These are phyloP conservation scores for Didymella segeticola DNA, from an alignment of 2,329 filamentous ascomycete genomes.

Conservation along the genomic window DNA sequence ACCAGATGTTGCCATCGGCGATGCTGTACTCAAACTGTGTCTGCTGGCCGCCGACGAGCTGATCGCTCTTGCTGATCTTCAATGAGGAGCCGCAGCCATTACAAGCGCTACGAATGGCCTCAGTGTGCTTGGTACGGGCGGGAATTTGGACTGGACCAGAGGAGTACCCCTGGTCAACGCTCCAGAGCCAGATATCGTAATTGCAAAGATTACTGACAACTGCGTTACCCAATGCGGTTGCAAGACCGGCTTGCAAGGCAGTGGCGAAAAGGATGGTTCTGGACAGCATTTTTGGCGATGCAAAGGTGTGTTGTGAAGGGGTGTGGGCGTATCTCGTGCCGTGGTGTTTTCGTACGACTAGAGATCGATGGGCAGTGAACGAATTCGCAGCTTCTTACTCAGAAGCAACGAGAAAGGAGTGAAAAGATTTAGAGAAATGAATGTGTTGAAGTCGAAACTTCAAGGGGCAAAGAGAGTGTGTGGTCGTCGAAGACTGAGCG, in stretches of 20 bases:
- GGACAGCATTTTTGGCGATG: constrained; percentile 24
- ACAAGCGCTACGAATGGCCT: constrained; percentile 26
- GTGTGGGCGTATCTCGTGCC: background rate
- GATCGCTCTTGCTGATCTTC: constrained; percentile 35
- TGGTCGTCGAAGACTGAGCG: background rate
- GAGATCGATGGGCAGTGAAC: background rate
- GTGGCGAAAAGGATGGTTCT: constrained; percentile 24
- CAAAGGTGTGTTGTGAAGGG: constrained; percentile 1
- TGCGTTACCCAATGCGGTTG: constrained; percentile 29
- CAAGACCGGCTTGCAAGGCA: constrained; percentile 27
- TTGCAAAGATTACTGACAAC: constrained; percentile 34
- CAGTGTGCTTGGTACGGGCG: constrained; percentile 26
- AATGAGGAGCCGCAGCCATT: constrained; percentile 29
- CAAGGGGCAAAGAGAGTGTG: constrained; percentile 1
- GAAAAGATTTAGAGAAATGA: background rate
- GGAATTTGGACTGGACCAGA: constrained; percentile 22
- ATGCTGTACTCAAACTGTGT: constrained; percentile 41
- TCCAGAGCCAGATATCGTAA: constrained; percentile 39
- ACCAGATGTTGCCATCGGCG: constrained; percentile 27
- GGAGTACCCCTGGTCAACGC: constrained; percentile 20
- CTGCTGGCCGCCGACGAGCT: constrained; percentile 26
- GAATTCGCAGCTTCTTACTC: background rate
- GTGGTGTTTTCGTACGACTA: background rate
- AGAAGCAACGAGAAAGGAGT: background rate
- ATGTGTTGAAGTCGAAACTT: background rate